Evolutionary conservation across 2,329 filamentous ascomycete genomes (phyloP).

Genomic region (Coniochaeta prunicola): DNA sequence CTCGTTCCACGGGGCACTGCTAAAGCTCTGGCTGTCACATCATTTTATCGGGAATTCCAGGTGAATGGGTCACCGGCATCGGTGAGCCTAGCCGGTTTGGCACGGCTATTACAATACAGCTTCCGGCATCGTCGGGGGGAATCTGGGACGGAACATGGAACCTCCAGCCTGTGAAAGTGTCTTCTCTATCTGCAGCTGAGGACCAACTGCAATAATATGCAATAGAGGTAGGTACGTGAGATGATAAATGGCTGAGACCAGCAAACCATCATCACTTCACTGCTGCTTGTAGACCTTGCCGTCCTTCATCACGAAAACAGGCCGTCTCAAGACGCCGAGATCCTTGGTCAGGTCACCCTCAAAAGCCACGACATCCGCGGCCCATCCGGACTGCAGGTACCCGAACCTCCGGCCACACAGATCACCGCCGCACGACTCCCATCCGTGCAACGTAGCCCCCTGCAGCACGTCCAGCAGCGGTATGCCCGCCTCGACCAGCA

Average conservation of each 20-base stretch:
- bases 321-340: slow-evolving; percentile 31
- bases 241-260: not conserved
- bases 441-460: slow-evolving; percentile 43
- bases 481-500: slow-evolving; percentile 44
- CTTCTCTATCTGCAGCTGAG: too few relatives aligned
- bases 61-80: not conserved
- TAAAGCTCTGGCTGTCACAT: not conserved
- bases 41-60: not conserved
- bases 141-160: too few relatives aligned
- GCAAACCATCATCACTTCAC: not conserved
- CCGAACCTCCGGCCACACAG: slow-evolving; percentile 44
- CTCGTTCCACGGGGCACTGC: too few relatives aligned
- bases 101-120: not conserved
- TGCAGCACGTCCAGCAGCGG: slow-evolving; percentile 41
- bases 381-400: slow-evolving; percentile 37
- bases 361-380: slow-evolving; percentile 45
- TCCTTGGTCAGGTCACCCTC: slow-evolving; percentile 34
- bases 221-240: too few relatives aligned
- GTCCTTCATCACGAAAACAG: slow-evolving; percentile 52
- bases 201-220: too few relatives aligned
- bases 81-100: not conserved
- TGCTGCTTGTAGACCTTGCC: slow-evolving; percentile 37
- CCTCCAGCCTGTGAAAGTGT: too few relatives aligned
- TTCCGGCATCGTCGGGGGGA: not conserved
- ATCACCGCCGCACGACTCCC: slow-evolving; percentile 47